Evolutionary conservation across 177 flowering plant species (phyloP).

Genomic region (Vitis hybrid): DNA sequence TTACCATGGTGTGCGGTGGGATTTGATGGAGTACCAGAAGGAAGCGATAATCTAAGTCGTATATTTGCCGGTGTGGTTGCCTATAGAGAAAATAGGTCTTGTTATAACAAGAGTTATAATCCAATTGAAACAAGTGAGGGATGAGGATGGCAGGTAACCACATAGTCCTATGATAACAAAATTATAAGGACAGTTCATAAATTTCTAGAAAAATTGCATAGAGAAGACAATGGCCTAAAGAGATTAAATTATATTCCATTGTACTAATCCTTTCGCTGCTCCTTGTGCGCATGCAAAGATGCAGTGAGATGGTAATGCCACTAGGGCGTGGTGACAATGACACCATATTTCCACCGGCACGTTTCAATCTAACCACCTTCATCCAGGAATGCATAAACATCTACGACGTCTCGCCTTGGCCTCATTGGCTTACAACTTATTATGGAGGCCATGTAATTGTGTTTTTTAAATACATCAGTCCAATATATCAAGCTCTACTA

Average conservation of each 20-base stretch:
- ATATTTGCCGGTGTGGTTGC: background rate
- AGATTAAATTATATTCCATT: too few species aligned
- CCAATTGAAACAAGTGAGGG: background rate
- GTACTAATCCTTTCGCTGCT: too few species aligned
- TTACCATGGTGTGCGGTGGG: constrained; percentile 4
- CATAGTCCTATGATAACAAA: too few species aligned
- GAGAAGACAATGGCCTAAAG: too few species aligned
- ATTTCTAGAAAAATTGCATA: too few species aligned
- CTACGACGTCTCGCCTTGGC: background rate
- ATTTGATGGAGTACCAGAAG: background rate
- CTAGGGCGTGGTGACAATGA: background rate
- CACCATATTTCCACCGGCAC: background rate
- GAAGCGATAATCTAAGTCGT: constrained; percentile 18
- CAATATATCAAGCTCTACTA: background rate
- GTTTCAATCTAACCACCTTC: background rate
- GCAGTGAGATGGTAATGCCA: constrained; percentile 1
- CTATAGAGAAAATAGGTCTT: background rate
- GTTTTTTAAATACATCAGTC: too few species aligned
- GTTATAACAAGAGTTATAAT: background rate
- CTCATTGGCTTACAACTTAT: constrained; percentile 1
- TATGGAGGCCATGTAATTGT: constrained; percentile 10
- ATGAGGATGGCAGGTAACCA: constrained; percentile 17
- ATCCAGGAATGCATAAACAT: background rate
- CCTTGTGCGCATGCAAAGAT: background rate
- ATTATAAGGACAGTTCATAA: too few species aligned